phyloP scores from a whole-genome alignment of 2,329 filamentous ascomycete genomes.

The Neofusicoccum ribis region DNA sequence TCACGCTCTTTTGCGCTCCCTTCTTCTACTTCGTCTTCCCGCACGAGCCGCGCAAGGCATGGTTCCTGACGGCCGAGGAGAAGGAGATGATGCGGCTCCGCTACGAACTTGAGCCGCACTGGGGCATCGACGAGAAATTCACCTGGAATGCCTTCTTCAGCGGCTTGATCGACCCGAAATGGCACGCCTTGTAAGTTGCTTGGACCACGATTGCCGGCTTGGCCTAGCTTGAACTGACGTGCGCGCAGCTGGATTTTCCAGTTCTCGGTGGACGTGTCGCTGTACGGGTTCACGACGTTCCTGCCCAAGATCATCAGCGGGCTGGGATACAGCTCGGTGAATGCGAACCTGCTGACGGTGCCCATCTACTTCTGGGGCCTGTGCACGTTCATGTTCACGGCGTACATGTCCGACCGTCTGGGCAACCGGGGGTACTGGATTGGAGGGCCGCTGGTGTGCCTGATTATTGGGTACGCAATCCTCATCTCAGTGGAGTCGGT shows the following conservation, averaged over 20 bases:
- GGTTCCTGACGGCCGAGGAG: slow-evolving; percentile 57
- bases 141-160: slow-evolving; percentile 30
- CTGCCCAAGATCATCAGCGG: slow-evolving; percentile 65
- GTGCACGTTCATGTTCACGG: slow-evolving; percentile 8
- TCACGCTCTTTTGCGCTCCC: slow-evolving; percentile 21
- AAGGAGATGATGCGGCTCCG: slow-evolving; percentile 15
- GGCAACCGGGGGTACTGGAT: slow-evolving; percentile 2
- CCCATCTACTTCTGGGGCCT: slow-evolving; percentile 18
- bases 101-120: slow-evolving; percentile 15
- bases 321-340: slow-evolving; percentile 58
- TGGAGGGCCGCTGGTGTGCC: slow-evolving; percentile 11
- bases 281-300: slow-evolving; percentile 49
- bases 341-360: slow-evolving; percentile 62
- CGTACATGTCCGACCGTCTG: slow-evolving; percentile 12
- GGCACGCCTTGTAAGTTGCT: slow-evolving; percentile 13
- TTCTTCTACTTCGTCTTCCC: slow-evolving; percentile 51
- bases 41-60: slow-evolving; percentile 60
- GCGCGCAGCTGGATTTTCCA: slow-evolving; percentile 14
- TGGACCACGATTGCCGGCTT: not conserved
- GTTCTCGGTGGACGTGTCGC: slow-evolving; percentile 32
- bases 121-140: slow-evolving; percentile 18
- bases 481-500: slow-evolving; percentile 11
- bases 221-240: not conserved
- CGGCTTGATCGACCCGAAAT: slow-evolving; percentile 27
- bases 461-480: slow-evolving; percentile 19